Evolutionary conservation across 1,139 yeast species (phyloP), one percentile per base, ranked within the genome.

Genomic region (Yarrowia galli): DNA sequence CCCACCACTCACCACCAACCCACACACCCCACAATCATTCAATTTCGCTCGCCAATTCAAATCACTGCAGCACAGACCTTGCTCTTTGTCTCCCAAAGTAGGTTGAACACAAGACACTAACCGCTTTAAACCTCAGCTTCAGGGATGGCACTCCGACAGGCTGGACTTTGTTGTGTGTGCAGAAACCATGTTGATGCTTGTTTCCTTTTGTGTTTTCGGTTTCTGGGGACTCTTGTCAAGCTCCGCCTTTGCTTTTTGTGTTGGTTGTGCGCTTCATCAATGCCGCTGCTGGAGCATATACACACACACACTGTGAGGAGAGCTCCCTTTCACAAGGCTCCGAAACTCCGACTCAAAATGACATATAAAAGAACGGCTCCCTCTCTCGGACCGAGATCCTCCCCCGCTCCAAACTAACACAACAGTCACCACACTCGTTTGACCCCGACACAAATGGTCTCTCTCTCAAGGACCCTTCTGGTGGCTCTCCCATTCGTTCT

Each of bases 401-500:
- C 15, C 36, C 32, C 8, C 32, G 32, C 32, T 6, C 9, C 23
- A n/a, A 25, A 15, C 51, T 16, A 25, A 46, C 15, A 20, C 15
- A 2, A 40, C 61, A 20, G 8, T 35, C n/a, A 7, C 61, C 12
- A 15, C 61, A 28, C 42, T 42, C 63, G 48, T 22, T 56, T 36
- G 20, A 51, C 9, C 9, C 32, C 32, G 32, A 49, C 61, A 18
- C 42, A 28, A 15, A 60, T 45, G 56, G 56, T 61, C 38, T 46
- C 56, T 5, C 2, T 61, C 35, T 36, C 35, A 18, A 61, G 25
- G 56, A 25, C 56, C 38, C 56, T 61, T 8, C 36, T 61, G 35
- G 56, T 61, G 54, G 54, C 56, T 8, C 56, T 61, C 18, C 66
- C 66, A 15, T 38, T 61, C 20, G 66, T 38, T 15, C 36, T 61